Base-by-base conservation (phyloP, 208 protist genomes). In the Herpetomonas samuelpessoai region DNA sequence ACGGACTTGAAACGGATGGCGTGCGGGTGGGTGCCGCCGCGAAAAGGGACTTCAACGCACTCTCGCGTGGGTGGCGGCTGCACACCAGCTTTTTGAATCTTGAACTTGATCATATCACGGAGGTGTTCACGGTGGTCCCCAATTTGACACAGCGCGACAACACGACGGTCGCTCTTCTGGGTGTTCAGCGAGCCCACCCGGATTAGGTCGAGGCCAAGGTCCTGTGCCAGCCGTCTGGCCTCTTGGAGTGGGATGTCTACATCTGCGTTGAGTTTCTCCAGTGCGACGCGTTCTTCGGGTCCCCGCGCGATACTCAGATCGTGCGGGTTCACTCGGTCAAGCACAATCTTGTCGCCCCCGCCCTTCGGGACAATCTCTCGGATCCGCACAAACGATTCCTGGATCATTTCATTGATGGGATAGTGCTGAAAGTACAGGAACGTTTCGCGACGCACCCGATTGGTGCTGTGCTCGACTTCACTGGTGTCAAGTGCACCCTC, bases 361-460 rank as follows among this genome's bases (percentile, higher is more conserved):
- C 59, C 70, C 6, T 67, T 61, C 0, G 76, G 79, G 49, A 71
- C 22, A 22, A 90, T 60, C 57, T 75, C 44, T 16, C 80, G 81
- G 30, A 95, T 77, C 28, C 88, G 88, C n/a, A 92, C 88, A 69
- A 86, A 92, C 0, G 75, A 53, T 54, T 92, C 85, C 56, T 91
- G 84, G 39, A 95, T 95, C 85, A 92, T 95, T 65, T 95, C 88
- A 58, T 95, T 95, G 28, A 92, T 88, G 12, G 88, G 88, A 62
- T 92, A 81, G 25, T 79, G 72, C 55, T 92, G 83, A 63, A 86
- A 90, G 73, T 91, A 95, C 3, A 92, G 76, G 25, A 95, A 65
- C 46, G 80, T 89, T 59, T 92, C 83, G 45, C 83, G 90, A 0
- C 88, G 82, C 0, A 95, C 67, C 31, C 57, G 70, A 48, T 86